These are phyloP conservation scores for Osmanthus fragrans DNA, from an alignment of 257 asterid genomes.

Conservation along the genomic window DNA sequence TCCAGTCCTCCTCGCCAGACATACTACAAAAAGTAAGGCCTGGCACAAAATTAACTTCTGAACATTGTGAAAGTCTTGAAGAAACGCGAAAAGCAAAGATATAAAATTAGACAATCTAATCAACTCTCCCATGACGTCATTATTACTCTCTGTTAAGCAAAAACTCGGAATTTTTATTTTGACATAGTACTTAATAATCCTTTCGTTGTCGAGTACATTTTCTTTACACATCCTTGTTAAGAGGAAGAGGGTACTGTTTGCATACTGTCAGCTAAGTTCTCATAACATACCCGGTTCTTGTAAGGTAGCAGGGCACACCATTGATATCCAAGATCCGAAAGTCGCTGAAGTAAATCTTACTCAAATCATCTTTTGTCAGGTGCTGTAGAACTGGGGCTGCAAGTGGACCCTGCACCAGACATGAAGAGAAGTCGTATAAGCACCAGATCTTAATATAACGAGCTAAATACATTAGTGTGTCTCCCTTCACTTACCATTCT, in stretches of 20 bases:
- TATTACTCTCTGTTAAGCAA: neutral
- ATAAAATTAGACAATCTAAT: neutral
- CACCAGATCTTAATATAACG: neutral
- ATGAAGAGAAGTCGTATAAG: slow-evolving; percentile 21
- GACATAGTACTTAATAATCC: neutral
- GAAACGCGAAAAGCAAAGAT: neutral
- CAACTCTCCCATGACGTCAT: neutral
- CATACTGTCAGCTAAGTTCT: neutral
- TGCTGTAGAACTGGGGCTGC: slow-evolving; percentile 92
- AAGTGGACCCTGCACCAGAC: slow-evolving; percentile 81
- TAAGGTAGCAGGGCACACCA: slow-evolving; percentile 81
- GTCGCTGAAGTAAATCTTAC: slow-evolving; percentile 90
- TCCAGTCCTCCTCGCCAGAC: neutral
- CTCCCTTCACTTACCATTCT: neutral
- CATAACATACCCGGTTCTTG: slow-evolving; percentile 83
- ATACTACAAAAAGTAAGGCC: neutral
- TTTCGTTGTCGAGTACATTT: neutral
- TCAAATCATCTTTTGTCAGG: slow-evolving; percentile 78
- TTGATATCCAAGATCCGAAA: slow-evolving; percentile 78
- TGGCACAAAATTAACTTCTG: neutral
- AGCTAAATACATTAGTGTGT: neutral
- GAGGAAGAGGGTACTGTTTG: neutral
- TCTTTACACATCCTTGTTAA: neutral
- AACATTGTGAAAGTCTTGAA: neutral
- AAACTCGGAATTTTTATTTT: neutral